A percentile compares a stretch with the other conserved stretches of the same genome.
phyloP scores from a whole-genome alignment of 2,329 filamentous ascomycete genomes.

The Annulohypoxylon truncatum region DNA sequence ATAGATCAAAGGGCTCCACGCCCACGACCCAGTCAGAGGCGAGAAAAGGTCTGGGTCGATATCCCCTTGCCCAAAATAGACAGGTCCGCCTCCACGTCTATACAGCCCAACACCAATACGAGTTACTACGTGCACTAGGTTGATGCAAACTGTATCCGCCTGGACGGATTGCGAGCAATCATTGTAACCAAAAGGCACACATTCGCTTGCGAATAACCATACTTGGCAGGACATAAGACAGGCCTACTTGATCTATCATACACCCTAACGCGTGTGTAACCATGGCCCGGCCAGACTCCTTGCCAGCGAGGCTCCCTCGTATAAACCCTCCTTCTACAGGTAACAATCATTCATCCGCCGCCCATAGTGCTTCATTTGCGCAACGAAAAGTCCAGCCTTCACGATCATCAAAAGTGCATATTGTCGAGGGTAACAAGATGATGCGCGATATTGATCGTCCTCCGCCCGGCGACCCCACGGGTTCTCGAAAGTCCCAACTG shows the following conservation, averaged over 20 bases:
- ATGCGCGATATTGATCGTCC: constrained; percentile 56
- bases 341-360: constrained; percentile 16
- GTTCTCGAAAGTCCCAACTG: constrained; percentile 48
- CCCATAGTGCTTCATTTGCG: constrained; percentile 46
- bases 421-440: constrained; percentile 53
- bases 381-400: constrained; percentile 49
- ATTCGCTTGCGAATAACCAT: constrained; percentile 18
- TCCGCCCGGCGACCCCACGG: constrained; percentile 54
- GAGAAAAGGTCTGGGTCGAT: constrained; percentile 19
- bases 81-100: constrained; percentile 15
- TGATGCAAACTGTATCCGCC: constrained; percentile 25
- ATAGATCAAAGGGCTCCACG: constrained; percentile 19
- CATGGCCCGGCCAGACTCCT: constrained; percentile 40
- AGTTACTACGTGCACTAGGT: constrained; percentile 28
- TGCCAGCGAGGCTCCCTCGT: constrained; percentile 33
- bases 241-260: constrained; percentile 18
- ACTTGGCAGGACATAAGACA: constrained; percentile 18
- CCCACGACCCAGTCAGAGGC: constrained; percentile 9
- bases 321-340: constrained; percentile 28
- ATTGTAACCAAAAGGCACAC: constrained; percentile 12
- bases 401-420: constrained; percentile 43
- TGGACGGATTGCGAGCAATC: constrained; percentile 28
- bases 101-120: constrained; percentile 31
- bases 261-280: constrained; percentile 25
- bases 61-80: constrained; percentile 27